Evolutionary conservation across 768 basidiomycete genomes (phyloP).

Genomic region (Collybiopsis confluens): DNA sequence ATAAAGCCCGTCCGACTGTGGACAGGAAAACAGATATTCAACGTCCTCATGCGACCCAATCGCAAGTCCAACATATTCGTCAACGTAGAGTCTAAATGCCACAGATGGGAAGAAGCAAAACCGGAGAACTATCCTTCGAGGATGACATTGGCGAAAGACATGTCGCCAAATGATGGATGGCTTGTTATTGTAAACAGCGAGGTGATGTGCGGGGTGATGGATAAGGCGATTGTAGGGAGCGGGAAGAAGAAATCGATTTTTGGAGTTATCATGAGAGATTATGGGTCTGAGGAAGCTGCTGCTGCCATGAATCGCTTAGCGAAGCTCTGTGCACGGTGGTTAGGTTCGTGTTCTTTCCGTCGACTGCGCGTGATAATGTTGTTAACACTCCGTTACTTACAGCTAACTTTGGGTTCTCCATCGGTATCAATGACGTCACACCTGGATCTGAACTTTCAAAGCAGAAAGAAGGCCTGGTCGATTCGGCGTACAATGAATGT

Average conservation of each 20-base stretch:
- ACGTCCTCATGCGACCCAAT: conserved; percentile 94
- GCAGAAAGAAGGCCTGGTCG: conserved; percentile 83
- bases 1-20: conserved; percentile 90
- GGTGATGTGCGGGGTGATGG: conserved; percentile 99
- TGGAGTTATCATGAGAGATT: conserved; percentile 95
- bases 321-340: conserved; percentile 91
- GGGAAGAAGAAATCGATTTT: conserved; percentile 99
- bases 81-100: conserved; percentile 95
- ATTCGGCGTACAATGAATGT: conserved; percentile 85
- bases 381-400: too few species aligned
- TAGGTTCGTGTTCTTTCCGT: conserved; percentile 50
- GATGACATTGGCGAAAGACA: conserved; percentile 67
- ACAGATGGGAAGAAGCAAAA: conserved; percentile 79
- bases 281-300: conserved; percentile 92
- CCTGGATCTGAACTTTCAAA: conserved; percentile 79
- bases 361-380: too few species aligned
- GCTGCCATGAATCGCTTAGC: conserved; percentile 94
- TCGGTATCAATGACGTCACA: conserved; percentile 98
- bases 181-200: conserved; percentile 96
- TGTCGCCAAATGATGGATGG: conserved; percentile 97
- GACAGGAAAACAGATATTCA: conserved; percentile 99
- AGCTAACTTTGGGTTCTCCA: conserved; percentile 97
- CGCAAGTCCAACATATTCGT: conserved; percentile 76
- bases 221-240: conserved; percentile 95
- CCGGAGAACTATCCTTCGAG: conserved; percentile 53